Conservation (phyloP, 2,329 filamentous ascomycete species). For the Exophiala xenobiotica region DNA sequence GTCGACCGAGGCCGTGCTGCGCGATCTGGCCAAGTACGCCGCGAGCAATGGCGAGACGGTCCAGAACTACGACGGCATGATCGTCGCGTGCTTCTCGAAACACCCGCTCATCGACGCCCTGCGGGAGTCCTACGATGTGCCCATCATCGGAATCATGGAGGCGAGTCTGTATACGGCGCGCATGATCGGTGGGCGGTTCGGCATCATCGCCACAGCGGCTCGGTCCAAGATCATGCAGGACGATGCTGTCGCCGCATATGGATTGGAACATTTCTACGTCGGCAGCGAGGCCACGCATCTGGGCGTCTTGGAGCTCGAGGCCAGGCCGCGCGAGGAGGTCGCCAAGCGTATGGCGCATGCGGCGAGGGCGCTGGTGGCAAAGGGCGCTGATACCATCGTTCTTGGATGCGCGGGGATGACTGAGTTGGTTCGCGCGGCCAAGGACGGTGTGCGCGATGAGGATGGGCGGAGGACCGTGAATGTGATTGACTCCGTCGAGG, state of each 20-base stretch:
- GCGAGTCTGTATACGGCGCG: slow-evolving; percentile 50
- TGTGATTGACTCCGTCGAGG: slow-evolving; percentile 54
- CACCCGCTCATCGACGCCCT: slow-evolving; percentile 50
- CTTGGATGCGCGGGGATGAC: slow-evolving; percentile 54
- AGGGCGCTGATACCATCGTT: slow-evolving; percentile 45
- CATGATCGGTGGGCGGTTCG: slow-evolving; percentile 50
- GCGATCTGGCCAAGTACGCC: slow-evolving; percentile 43
- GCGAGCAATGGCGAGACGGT: slow-evolving; percentile 37
- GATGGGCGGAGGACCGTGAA: slow-evolving; percentile 40
- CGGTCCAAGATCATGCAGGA: slow-evolving; percentile 43
- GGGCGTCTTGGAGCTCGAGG: slow-evolving; percentile 48
- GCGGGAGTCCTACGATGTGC: slow-evolving; percentile 47
- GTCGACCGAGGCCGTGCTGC: slow-evolving; percentile 49
- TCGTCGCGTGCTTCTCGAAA: slow-evolving; percentile 52
- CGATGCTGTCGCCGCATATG: slow-evolving; percentile 44
- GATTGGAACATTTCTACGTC: slow-evolving; percentile 44
- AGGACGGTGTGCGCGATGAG: slow-evolving; percentile 46
- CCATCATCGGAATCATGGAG: slow-evolving; percentile 54
- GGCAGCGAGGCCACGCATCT: slow-evolving; percentile 45
- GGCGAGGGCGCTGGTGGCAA: slow-evolving; percentile 40
- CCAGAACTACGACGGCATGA: slow-evolving; percentile 47
- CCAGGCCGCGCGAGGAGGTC: slow-evolving; percentile 39
- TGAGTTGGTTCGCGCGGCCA: slow-evolving; percentile 47
- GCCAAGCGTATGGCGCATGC: slow-evolving; percentile 41
- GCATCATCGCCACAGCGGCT: slow-evolving; percentile 44